A percentile compares a stretch with the other conserved stretches of the same genome.
phyloP scores from a whole-genome alignment of 2,329 filamentous ascomycete species.

The Colletotrichum truncatum region DNA sequence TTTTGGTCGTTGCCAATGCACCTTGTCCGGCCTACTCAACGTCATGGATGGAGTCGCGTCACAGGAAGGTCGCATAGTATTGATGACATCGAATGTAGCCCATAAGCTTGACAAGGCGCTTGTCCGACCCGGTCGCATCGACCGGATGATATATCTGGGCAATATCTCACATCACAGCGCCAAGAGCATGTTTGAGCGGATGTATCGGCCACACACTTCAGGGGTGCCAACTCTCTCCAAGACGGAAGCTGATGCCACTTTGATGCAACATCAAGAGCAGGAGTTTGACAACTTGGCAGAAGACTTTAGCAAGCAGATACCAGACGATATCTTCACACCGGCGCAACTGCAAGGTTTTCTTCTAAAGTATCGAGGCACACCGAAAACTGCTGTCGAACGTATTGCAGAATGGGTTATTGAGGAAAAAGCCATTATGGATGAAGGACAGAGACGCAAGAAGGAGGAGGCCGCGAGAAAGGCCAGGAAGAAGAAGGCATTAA shows the following conservation, averaged over 20 bases:
- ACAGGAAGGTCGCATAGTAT: slow-evolving; percentile 72
- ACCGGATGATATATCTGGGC: slow-evolving; percentile 73
- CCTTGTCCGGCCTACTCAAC: slow-evolving; percentile 73
- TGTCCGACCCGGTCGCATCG: slow-evolving; percentile 73
- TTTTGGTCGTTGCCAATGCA: slow-evolving; percentile 32
- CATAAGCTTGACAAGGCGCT: slow-evolving; percentile 70
- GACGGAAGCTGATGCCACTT: neutral
- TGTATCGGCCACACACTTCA: slow-evolving; percentile 2
- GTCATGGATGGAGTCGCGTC: slow-evolving; percentile 74
- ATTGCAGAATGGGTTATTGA: slow-evolving; percentile 1
- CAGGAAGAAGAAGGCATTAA: slow-evolving; percentile 13
- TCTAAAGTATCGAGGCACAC: slow-evolving; percentile 8
- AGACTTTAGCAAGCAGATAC: slow-evolving; percentile 7
- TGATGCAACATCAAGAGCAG: too few species aligned
- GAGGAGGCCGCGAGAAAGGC: slow-evolving; percentile 1
- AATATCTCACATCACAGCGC: slow-evolving; percentile 53
- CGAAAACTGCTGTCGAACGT: neutral
- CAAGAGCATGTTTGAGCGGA: slow-evolving; percentile 27
- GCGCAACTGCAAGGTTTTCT: slow-evolving; percentile 24
- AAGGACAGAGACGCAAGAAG: slow-evolving; percentile 7
- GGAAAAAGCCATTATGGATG: slow-evolving; percentile 20
- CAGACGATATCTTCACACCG: slow-evolving; percentile 16
- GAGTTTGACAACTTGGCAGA: neutral
- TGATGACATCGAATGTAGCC: slow-evolving; percentile 77
- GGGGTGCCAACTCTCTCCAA: neutral